Evolutionary conservation across 2,329 filamentous ascomycete genomes (phyloP).

Genomic region (Sarocladium oryzae): DNA sequence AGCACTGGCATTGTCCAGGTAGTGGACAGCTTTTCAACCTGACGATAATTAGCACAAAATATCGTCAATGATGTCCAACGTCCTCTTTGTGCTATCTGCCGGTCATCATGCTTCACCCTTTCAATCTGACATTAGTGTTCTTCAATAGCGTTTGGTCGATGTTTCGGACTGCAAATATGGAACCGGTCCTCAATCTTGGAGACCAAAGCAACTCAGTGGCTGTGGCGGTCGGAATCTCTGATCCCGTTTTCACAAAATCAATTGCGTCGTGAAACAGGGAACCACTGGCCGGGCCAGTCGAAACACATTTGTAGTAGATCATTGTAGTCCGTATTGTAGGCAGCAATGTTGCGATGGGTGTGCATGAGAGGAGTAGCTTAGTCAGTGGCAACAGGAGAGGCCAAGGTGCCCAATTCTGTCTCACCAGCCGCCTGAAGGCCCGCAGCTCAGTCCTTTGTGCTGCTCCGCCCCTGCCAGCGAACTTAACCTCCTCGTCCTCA

Average conservation of each 20-base stretch:
- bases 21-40: too few species aligned
- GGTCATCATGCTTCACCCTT: not conserved
- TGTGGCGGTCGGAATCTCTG: not conserved
- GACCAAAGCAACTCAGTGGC: not conserved
- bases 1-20: too few species aligned
- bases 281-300: not conserved
- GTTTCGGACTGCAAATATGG: not conserved
- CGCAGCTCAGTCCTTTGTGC: slow-evolving; percentile 2
- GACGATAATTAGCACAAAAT: too few species aligned
- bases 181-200: not conserved
- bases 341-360: not conserved
- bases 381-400: not conserved
- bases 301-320: not conserved
- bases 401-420: not conserved
- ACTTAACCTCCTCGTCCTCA: not conserved
- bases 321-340: too few species aligned
- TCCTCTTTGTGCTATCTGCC: not conserved
- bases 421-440: slow-evolving; percentile 1
- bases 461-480: not conserved
- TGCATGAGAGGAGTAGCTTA: slow-evolving; percentile 3
- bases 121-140: not conserved
- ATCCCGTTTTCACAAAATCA: not conserved
- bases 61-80: too few species aligned
- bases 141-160: not conserved
- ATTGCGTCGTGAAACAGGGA: not conserved